Base-by-base conservation (phyloP, 1,284 basidiomycete species). In the Fomitopsis schrenkii region DNA sequence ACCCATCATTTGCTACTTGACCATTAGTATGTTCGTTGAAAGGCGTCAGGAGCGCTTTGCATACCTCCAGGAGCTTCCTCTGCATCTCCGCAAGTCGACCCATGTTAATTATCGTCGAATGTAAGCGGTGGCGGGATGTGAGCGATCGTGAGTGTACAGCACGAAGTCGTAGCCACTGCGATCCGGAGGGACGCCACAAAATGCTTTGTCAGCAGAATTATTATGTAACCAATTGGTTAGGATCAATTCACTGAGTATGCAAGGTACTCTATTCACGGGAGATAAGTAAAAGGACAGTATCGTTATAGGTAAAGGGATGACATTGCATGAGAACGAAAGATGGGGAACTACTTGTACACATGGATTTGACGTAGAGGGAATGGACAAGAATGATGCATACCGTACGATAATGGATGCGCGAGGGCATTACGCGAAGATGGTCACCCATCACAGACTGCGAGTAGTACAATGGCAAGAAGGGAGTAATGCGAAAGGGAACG, bases 1-100 rank as follows among this genome's bases (percentile, higher is more conserved):
- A n/a, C 95, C 95, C 95, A 97, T 97, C 94, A 97, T 96, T 95
- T 96, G 95, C 93, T 96, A 71, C 58, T 44, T 50, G 30, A 60
- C 1, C 12, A n/a, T 59, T 38, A 42, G 55, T 62, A 42, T 35
- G 57, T 50, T 62, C 48, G 61, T 59, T 61, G 62, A 15, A n/a
- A 61, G 60, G 30, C 35, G 42, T 17, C 12, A 57, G 12, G 6
- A 3, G 8, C 2, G 14, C 17, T n/a, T 8, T 17, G 74, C 80
- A 62, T 70, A 91, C 91, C 85, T 95, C 93, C 58, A 96, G 79
- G 75, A 95, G 88, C 86, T 94, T 95, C 66, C 94, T 84, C 79
- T 96, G 94, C 88, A 95, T 93, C 76, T 95, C 93, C 57, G 91
- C 91, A 50, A 93, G 82, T 53, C 91, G 83, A 69, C 91, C 91